Evolutionary conservation across 139 green algal species (phyloP).

Genomic region (Deuterostichococcus epilithicus): DNA sequence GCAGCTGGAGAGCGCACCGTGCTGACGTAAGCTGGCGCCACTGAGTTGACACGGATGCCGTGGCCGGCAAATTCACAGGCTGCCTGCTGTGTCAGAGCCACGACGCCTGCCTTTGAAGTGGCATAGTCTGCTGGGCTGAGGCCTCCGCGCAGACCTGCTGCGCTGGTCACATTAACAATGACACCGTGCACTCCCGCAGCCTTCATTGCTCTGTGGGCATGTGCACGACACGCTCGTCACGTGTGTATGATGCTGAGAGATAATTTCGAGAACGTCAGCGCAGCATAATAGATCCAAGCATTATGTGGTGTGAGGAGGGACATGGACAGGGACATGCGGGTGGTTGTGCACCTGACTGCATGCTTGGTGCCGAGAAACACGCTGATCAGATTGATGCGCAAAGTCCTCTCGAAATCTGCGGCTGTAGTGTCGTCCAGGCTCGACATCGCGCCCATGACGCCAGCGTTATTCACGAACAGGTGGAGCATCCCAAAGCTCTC

Average conservation of each 20-base stretch:
- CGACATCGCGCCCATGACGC: background rate
- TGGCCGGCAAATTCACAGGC: background rate
- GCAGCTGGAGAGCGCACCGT: background rate
- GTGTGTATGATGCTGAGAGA: no score
- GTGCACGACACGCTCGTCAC: no score
- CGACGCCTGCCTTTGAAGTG: background rate
- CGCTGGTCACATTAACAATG: background rate
- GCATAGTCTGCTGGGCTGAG: background rate
- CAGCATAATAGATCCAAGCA: no score
- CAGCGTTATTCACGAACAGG: background rate
- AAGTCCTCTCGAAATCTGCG: background rate
- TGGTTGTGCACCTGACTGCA: background rate
- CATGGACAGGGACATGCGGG: no score
- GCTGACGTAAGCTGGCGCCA: background rate
- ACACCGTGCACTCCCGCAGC: no score
- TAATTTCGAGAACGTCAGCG: no score
- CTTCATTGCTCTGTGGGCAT: background rate
- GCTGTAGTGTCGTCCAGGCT: background rate
- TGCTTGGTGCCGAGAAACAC: constrained; percentile 2
- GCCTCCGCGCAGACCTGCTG: background rate
- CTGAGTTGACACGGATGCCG: background rate
- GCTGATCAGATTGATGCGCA: background rate
- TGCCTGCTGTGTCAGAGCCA: background rate
- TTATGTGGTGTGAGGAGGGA: no score
- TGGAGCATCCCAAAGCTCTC: background rate